phyloP scores from a whole-genome alignment of 148 eudicot genomes.

The Rhododendron mucronatum region DNA sequence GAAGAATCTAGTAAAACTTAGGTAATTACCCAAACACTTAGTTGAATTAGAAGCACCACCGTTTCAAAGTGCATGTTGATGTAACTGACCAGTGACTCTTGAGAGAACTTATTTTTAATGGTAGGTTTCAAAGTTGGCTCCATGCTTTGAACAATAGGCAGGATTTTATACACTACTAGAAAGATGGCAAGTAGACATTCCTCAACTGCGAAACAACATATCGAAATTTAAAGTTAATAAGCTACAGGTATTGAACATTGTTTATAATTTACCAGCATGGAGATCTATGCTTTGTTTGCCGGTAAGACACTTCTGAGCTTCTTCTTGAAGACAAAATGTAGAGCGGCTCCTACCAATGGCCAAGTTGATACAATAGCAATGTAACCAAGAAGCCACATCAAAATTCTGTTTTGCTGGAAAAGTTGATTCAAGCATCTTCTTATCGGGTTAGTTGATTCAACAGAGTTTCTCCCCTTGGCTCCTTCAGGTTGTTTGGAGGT shows the following conservation, averaged over 20 bases:
- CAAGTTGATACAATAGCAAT: slow-evolving; percentile 56
- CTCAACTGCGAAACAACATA: not conserved
- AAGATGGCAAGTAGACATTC: not conserved
- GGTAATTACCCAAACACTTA: not conserved
- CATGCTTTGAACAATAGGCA: not conserved
- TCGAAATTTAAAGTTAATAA: not conserved
- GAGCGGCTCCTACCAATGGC: slow-evolving; percentile 59
- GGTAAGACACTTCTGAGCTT: slow-evolving; percentile 33
- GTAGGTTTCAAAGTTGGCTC: not conserved
- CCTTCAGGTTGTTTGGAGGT: slow-evolving; percentile 19
- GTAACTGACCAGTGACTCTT: not conserved
- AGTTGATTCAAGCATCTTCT: slow-evolving; percentile 51
- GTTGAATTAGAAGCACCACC: not conserved
- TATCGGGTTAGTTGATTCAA: slow-evolving; percentile 19
- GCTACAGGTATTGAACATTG: not conserved
- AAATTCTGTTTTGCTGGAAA: slow-evolving; percentile 49
- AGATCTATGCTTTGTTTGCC: slow-evolving; percentile 28
- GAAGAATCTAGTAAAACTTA: not conserved
- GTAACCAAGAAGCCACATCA: slow-evolving; percentile 73
- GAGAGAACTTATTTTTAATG: not conserved
- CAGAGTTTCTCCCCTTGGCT: slow-evolving; percentile 12
- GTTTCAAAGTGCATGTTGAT: not conserved
- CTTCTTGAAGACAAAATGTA: slow-evolving; percentile 46
- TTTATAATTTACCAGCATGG: not conserved
- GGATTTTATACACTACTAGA: not conserved